Evolutionary conservation across 2,329 filamentous ascomycete genomes (phyloP).

Genomic region (Trichoderma polysporum): DNA sequence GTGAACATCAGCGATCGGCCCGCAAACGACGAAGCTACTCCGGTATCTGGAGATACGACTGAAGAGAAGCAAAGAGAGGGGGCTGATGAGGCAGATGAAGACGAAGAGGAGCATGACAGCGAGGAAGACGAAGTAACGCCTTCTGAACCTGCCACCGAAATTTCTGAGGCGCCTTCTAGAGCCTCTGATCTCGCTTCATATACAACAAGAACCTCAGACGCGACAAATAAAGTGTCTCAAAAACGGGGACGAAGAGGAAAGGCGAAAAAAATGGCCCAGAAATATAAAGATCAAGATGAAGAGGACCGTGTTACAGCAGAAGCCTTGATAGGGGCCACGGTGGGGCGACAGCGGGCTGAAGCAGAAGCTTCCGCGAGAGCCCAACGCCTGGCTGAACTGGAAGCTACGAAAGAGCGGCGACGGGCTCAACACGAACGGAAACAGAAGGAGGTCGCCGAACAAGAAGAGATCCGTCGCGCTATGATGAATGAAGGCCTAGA

Average conservation of each 20-base stretch:
- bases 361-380: slow-evolving; percentile 68
- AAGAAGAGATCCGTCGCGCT: slow-evolving; percentile 66
- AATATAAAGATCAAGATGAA: slow-evolving; percentile 93
- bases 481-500: slow-evolving; percentile 61
- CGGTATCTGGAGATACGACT: neutral
- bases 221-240: slow-evolving; percentile 40
- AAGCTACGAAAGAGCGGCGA: slow-evolving; percentile 71
- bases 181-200: slow-evolving; percentile 8
- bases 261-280: slow-evolving; percentile 80
- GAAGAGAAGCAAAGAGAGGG: slow-evolving; percentile 24
- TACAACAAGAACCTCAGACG: neutral
- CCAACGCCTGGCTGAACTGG: slow-evolving; percentile 65
- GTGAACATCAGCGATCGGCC: slow-evolving; percentile 28
- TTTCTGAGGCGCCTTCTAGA: slow-evolving; percentile 25
- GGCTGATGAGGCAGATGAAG: slow-evolving; percentile 25
- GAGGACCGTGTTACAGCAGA: slow-evolving; percentile 85
- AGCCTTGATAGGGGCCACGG: slow-evolving; percentile 76
- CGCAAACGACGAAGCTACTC: neutral
- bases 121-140: slow-evolving; percentile 23
- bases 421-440: slow-evolving; percentile 76
- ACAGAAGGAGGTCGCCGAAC: slow-evolving; percentile 71
- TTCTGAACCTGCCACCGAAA: slow-evolving; percentile 28
- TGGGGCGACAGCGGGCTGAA: slow-evolving; percentile 65
- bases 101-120: slow-evolving; percentile 28
- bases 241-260: slow-evolving; percentile 79